These are phyloP conservation scores for Hypoxylon sp. DNA, from an alignment of 2,329 filamentous ascomycete species.

Conservation along the genomic window DNA sequence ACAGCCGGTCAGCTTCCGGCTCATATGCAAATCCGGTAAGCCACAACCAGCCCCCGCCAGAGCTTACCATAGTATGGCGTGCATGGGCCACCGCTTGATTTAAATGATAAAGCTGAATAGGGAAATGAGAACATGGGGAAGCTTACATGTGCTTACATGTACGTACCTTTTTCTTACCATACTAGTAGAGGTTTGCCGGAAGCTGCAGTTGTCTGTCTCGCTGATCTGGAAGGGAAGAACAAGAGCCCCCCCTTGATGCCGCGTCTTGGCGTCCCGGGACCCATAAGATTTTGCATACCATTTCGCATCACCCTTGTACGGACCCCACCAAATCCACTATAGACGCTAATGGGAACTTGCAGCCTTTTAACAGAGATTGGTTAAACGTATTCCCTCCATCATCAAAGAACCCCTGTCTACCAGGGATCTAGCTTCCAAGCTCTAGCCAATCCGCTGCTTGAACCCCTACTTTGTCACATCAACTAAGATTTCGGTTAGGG, in stretches of 20 bases:
- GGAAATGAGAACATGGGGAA: constrained; percentile 41
- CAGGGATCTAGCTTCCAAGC: constrained; percentile 48
- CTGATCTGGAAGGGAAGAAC: constrained; percentile 41
- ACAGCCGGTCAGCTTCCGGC: constrained; percentile 41
- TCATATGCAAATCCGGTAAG: constrained; percentile 41
- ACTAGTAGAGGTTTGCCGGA: constrained; percentile 6
- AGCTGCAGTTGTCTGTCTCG: constrained; percentile 28
- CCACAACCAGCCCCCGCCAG: constrained; percentile 30
- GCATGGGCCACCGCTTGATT: constrained; percentile 45
- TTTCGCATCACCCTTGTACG: neutral
- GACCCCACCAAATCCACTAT: constrained; percentile 41
- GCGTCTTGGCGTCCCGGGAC: constrained; percentile 48
- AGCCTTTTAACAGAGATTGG: constrained; percentile 53
- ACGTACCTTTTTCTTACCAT: constrained; percentile 8
- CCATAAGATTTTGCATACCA: constrained; percentile 48
- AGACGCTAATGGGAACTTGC: constrained; percentile 52
- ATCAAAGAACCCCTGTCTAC: constrained; percentile 39
- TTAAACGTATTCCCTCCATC: constrained; percentile 43
- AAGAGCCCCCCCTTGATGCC: constrained; percentile 40
- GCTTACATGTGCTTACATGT: constrained; percentile 19
- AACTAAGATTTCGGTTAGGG: constrained; percentile 50
- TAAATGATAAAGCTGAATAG: constrained; percentile 34
- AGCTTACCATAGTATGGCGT: constrained; percentile 32
- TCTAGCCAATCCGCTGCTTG: constrained; percentile 49
- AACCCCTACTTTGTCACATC: constrained; percentile 50